A percentile compares a stretch with the other conserved stretches of the same genome.
phyloP scores from a whole-genome alignment of 495 filamentous ascomycete genomes.

The Penicillium pulvis region DNA sequence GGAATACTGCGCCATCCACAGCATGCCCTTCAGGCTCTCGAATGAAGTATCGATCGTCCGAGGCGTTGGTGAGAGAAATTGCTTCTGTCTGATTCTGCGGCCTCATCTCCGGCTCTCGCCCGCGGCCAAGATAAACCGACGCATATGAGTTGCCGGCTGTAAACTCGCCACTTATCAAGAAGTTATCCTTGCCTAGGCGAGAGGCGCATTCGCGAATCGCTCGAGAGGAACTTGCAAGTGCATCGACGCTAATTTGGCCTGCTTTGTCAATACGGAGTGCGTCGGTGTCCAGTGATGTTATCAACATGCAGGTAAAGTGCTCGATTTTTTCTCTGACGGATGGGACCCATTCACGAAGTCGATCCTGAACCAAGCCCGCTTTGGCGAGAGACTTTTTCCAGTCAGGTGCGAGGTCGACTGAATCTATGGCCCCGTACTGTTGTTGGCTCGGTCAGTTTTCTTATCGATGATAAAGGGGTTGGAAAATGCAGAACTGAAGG shows the following conservation, averaged over 20 bases:
- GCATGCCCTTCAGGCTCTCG: slow-evolving; percentile 58
- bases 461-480: slow-evolving; percentile 58
- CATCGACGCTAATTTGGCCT: slow-evolving; percentile 64
- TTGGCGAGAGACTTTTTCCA: slow-evolving; percentile 70
- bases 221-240: slow-evolving; percentile 56
- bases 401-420: slow-evolving; percentile 67
- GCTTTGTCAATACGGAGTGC: slow-evolving; percentile 72
- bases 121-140: slow-evolving; percentile 66
- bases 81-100: slow-evolving; percentile 42
- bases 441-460: too few species aligned
- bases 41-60: slow-evolving; percentile 52
- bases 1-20: slow-evolving; percentile 67
- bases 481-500: slow-evolving; percentile 58
- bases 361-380: slow-evolving; percentile 74
- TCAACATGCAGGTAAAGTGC: slow-evolving; percentile 66
- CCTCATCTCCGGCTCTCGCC: slow-evolving; percentile 54
- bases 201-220: slow-evolving; percentile 58
- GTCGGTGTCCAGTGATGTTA: slow-evolving; percentile 64
- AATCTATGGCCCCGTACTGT: slow-evolving; percentile 68
- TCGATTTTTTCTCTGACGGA: slow-evolving; percentile 58
- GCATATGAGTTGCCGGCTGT: slow-evolving; percentile 64
- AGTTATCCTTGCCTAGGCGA: slow-evolving; percentile 60
- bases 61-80: slow-evolving; percentile 47
- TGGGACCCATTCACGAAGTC: slow-evolving; percentile 69
- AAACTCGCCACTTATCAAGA: slow-evolving; percentile 66